Conservation (phyloP, 441 rosid species). For the Adansonia grandidieri region DNA sequence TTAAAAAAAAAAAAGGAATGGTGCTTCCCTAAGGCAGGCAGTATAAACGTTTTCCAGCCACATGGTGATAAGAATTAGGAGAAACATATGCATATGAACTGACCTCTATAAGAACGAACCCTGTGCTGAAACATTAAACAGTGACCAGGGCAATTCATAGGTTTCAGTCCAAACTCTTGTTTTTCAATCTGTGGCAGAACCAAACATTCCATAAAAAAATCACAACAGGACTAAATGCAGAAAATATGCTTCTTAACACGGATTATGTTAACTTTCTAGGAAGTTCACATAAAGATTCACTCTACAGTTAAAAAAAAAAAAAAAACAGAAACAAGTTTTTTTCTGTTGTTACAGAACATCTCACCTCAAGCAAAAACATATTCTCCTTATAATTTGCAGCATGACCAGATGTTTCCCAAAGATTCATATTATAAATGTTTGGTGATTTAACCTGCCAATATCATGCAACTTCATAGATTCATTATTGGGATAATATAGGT, state of each 20-base stretch:
- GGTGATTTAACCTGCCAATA: conserved; percentile 84
- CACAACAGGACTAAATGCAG: neutral
- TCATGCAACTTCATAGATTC: conserved; percentile 25
- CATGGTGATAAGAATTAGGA: conserved; percentile 8
- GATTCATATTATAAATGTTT: conserved; percentile 91
- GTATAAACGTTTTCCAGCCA: neutral
- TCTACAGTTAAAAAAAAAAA: neutral
- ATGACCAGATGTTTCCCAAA: conserved; percentile 99
- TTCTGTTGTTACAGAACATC: conserved; percentile 21
- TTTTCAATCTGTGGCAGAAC: conserved; percentile 69
- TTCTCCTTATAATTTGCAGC: conserved; percentile 96
- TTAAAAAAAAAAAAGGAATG: neutral
- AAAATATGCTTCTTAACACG: neutral
- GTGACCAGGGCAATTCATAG: conserved; percentile 99
- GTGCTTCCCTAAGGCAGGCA: neutral
- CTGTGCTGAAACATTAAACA: conserved; percentile 94
- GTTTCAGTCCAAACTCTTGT: conserved; percentile 95
- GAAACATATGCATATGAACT: conserved; percentile 17
- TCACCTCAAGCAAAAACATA: conserved; percentile 93
- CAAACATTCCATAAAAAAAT: conserved; percentile 18
- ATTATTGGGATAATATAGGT: neutral
- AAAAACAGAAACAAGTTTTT: neutral
- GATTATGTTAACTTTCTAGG: neutral
- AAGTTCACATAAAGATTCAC: neutral
- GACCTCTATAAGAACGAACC: conserved; percentile 94